A percentile compares a stretch with the other conserved stretches of the same genome.
Evolutionary conservation across 306 rosid genomes (phyloP).

Genomic region (Prunus persica): DNA sequence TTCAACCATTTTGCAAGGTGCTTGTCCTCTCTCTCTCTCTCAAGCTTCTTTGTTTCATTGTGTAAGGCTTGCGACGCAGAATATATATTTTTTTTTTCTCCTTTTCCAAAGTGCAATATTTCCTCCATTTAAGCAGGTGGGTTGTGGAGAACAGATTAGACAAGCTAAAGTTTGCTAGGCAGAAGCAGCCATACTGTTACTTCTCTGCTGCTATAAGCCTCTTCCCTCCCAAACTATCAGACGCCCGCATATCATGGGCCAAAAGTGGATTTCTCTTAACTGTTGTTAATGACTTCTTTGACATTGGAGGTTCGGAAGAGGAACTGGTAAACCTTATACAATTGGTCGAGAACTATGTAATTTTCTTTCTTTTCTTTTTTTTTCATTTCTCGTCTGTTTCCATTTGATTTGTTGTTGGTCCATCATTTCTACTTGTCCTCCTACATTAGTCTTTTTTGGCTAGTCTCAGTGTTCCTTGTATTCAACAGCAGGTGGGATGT

Average conservation of each 20-base stretch:
- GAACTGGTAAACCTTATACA: constrained; percentile 68
- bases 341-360: constrained; percentile 57
- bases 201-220: constrained; percentile 62
- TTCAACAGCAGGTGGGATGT: constrained; percentile 75
- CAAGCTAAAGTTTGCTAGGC: constrained; percentile 76
- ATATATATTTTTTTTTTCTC: background rate
- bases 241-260: constrained; percentile 81
- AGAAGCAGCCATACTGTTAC: constrained; percentile 69
- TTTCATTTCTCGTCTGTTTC: constrained; percentile 1
- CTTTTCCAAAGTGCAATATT: background rate
- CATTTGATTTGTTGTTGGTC: background rate
- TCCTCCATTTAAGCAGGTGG: constrained; percentile 56
- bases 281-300: constrained; percentile 86
- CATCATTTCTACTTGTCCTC: too few species aligned
- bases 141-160: constrained; percentile 54
- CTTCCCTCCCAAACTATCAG: constrained; percentile 56
- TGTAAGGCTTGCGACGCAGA: background rate
- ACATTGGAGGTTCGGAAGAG: constrained; percentile 62
- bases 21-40: background rate
- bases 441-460: background rate
- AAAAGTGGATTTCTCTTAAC: constrained; percentile 73
- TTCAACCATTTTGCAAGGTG: constrained; percentile 57
- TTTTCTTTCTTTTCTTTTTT: constrained; percentile 6
- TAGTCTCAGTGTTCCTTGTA: background rate
- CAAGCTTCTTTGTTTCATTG: background rate